A percentile compares a stretch with the other conserved stretches of the same genome.
These are phyloP conservation scores for Boletus insuetus DNA, from an alignment of 768 basidiomycete genomes.

Conservation along the genomic window DNA sequence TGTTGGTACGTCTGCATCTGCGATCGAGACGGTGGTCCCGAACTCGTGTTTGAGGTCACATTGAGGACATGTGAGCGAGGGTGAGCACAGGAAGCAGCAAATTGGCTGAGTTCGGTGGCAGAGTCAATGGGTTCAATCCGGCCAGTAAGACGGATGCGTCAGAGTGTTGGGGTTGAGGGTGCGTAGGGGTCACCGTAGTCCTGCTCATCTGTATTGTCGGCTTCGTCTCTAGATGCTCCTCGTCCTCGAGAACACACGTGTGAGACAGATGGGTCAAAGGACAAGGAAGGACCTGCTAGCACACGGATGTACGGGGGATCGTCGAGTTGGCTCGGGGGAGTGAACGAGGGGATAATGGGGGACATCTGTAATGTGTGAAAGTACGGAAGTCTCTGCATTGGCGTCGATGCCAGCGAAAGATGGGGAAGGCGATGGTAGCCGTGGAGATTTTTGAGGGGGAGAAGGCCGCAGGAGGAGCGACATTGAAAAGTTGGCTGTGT, in stretches of 20 bases:
- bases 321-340: slow-evolving; percentile 36
- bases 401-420: background rate
- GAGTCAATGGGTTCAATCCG: slow-evolving; percentile 55
- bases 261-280: background rate
- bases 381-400: slow-evolving; percentile 5
- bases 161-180: slow-evolving; percentile 22
- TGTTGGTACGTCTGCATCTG: background rate
- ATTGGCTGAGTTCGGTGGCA: slow-evolving; percentile 49
- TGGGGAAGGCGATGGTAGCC: background rate
- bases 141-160: slow-evolving; percentile 48
- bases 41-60: background rate
- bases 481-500: slow-evolving; percentile 19
- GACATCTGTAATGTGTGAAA: slow-evolving; percentile 29
- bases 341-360: too few relatives aligned
- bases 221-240: background rate
- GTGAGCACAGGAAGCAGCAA: slow-evolving; percentile 35
- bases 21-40: background rate
- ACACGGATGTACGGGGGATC: slow-evolving; percentile 30
- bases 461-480: slow-evolving; percentile 28
- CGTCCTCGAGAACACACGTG: background rate
- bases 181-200: slow-evolving; percentile 11
- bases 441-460: slow-evolving; percentile 2
- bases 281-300: slow-evolving; percentile 8
- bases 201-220: slow-evolving; percentile 1
- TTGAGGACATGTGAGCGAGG: background rate